Percentiles rank a stretch among this genome's conserved stretches.
These are phyloP conservation scores for Trichophaea hybrida DNA, from an alignment of 2,329 filamentous ascomycete genomes.

Conservation along the genomic window DNA sequence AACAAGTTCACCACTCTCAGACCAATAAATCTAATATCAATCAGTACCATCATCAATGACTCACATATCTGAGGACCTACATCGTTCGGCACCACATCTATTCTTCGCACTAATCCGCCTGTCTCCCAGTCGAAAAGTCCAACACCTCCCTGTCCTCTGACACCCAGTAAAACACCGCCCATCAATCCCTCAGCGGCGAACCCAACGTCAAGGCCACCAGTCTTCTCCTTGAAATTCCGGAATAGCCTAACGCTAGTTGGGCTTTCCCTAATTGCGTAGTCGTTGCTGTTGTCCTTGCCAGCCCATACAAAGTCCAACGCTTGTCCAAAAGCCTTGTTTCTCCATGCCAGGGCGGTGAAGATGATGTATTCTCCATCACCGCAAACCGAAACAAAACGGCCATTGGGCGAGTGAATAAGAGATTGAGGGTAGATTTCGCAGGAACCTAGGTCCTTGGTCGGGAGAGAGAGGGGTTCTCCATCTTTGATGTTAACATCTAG, in stretches of 20 bases:
- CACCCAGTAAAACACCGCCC: constrained; percentile 79
- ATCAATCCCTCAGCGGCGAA: constrained; percentile 88
- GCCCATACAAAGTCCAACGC: constrained; percentile 96
- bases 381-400: constrained; percentile 75
- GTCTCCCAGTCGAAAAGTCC: constrained; percentile 95
- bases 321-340: constrained; percentile 93
- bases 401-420: constrained; percentile 88
- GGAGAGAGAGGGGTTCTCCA: constrained; percentile 67
- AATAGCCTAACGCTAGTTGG: constrained; percentile 90
- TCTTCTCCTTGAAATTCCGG: constrained; percentile 92
- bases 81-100: constrained; percentile 53
- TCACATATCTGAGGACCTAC: constrained; percentile 31
- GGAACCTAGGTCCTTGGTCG: constrained; percentile 86
- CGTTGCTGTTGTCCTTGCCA: constrained; percentile 92
- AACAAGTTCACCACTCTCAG: constrained; percentile 86
- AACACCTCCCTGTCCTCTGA: constrained; percentile 86
- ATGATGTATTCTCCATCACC: constrained; percentile 98
- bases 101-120: constrained; percentile 75
- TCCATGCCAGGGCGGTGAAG: constrained; percentile 89
- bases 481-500: constrained; percentile 70
- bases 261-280: constrained; percentile 93
- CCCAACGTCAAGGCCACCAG: constrained; percentile 76
- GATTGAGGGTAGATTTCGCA: constrained; percentile 96
- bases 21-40: constrained; percentile 71
- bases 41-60: constrained; percentile 6